A percentile compares a stretch with the other conserved stretches of the same genome.
These are phyloP conservation scores for Quercus cerris DNA, from an alignment of 306 rosid species.

Conservation along the genomic window DNA sequence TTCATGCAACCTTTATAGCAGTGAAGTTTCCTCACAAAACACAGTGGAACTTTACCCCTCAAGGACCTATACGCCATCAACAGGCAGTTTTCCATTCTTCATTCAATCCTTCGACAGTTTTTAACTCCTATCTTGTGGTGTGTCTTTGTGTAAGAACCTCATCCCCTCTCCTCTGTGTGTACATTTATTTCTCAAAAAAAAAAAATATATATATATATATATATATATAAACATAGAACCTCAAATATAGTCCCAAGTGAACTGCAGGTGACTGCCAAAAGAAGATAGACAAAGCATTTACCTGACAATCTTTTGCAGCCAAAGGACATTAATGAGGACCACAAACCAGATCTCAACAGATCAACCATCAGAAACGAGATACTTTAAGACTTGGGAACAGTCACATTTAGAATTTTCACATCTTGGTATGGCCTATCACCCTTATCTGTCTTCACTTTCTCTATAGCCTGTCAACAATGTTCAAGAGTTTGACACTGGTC, in stretches of 20 bases:
- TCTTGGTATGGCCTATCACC: slow-evolving; percentile 85
- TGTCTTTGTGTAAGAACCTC: no score
- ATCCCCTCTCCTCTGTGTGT: no score
- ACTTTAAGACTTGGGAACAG: slow-evolving; percentile 84
- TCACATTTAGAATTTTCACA: slow-evolving; percentile 87
- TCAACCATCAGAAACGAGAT: background rate
- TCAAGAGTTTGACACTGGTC: slow-evolving; percentile 7
- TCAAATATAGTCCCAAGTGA: background rate
- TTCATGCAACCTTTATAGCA: no score
- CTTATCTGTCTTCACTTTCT: slow-evolving; percentile 91
- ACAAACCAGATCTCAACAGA: background rate
- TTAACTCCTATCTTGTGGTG: background rate
- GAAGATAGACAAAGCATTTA: background rate
- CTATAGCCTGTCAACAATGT: slow-evolving; percentile 60
- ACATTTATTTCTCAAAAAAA: no score
- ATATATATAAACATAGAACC: background rate
- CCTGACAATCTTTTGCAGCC: slow-evolving; percentile 14
- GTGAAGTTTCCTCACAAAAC: background rate
- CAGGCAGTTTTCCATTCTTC: background rate
- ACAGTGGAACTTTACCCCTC: background rate
- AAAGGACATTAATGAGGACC: background rate
- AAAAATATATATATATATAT: no score
- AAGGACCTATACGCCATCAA: background rate
- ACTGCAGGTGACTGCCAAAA: background rate
- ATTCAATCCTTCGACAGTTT: background rate